Evolutionary conservation across 1,284 basidiomycete species (phyloP).

Genomic region (Pyrrhoderma noxium): DNA sequence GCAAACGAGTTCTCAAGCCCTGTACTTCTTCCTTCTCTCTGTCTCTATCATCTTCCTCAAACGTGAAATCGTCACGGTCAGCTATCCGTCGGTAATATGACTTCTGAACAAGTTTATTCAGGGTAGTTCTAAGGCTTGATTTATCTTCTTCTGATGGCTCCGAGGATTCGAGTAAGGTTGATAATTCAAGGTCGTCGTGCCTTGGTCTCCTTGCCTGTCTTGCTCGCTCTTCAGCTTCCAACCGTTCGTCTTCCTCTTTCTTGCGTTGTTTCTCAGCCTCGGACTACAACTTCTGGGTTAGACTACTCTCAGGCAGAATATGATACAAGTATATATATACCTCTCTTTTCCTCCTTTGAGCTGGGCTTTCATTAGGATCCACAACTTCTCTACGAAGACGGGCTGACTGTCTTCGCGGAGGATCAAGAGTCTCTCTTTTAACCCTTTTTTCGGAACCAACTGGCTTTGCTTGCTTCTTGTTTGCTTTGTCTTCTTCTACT

Average conservation of each 20-base stretch:
- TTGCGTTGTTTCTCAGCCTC: conserved; percentile 42
- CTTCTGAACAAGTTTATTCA: conserved; percentile 35
- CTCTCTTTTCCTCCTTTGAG: conserved; percentile 55
- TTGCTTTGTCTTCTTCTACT: conserved; percentile 34
- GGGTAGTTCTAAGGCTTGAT: conserved; percentile 34
- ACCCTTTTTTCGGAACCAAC: conserved; percentile 47
- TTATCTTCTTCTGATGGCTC: conserved; percentile 42
- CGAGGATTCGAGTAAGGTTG: conserved; percentile 36
- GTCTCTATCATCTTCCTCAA: conserved; percentile 31
- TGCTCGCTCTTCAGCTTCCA: conserved; percentile 53
- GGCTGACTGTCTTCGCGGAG: conserved; percentile 56
- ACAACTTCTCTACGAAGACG: conserved; percentile 40
- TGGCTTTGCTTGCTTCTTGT: conserved; percentile 38
- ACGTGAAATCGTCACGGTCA: conserved; percentile 44
- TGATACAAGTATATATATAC: conserved; percentile 39
- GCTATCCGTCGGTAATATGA: conserved; percentile 35
- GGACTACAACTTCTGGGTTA: conserved; percentile 23
- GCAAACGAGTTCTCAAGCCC: conserved; percentile 46
- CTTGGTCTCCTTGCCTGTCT: conserved; percentile 59
- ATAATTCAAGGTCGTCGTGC: conserved; percentile 56
- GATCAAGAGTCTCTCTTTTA: conserved; percentile 40
- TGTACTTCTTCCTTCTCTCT: conserved; percentile 38
- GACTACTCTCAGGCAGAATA: too few relatives aligned
- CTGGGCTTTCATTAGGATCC: conserved; percentile 57
- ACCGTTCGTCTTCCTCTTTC: conserved; percentile 48